Evolutionary conservation across 192 early-diverging fungal genomes (phyloP), one percentile per base, ranked within the genome.

Genomic region (Gamsiella multidivaricata): DNA sequence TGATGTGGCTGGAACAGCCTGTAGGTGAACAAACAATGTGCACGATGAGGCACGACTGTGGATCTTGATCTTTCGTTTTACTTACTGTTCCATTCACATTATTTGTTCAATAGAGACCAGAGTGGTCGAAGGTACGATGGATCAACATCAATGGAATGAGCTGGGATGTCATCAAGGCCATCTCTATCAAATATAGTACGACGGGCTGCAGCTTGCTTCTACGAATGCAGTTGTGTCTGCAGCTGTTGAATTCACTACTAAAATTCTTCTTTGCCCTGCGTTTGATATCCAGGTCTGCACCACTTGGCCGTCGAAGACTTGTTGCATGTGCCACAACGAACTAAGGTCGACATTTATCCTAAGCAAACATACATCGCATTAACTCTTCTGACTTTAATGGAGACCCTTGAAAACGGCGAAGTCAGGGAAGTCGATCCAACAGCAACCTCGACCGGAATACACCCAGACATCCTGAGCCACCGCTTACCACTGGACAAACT

Each of bases 71-170:
- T 12, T 9, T 39, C 5, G 37, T 45, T 25, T 43, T 10, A 7
- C 10, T 28, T 33, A 34, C n/a, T 45, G 12, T 11, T 25, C 10
- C 34, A 3, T 0, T 25, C 22, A 14, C 11, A 65, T 36, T n/a
- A 1, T 20, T 9, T n/a, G 18, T 42, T 4, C 22, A 6, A 12
- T 49, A 76, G 62, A 70, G 85, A 6, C 85, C 86, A 0, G 36
- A 51, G 25, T 71, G 70, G 70, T 81, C 70, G 3, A 75, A 51
- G 22, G 83, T 82, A 20, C 82, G 86, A 15, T 88, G 86, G 86
- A 86, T 88, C 54, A 85, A 88, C 37, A 71, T 86, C 28, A 69
- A 83, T 26, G 83, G 83, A 22, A 65, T 88, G 43, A 80, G 68
- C 28, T 83, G 80, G 71, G 82, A 83, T 53, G 75, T 84, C 20